These are phyloP conservation scores for Xenoacremonium recifei DNA, from an alignment of 2,329 filamentous ascomycete species.

Conservation along the genomic window DNA sequence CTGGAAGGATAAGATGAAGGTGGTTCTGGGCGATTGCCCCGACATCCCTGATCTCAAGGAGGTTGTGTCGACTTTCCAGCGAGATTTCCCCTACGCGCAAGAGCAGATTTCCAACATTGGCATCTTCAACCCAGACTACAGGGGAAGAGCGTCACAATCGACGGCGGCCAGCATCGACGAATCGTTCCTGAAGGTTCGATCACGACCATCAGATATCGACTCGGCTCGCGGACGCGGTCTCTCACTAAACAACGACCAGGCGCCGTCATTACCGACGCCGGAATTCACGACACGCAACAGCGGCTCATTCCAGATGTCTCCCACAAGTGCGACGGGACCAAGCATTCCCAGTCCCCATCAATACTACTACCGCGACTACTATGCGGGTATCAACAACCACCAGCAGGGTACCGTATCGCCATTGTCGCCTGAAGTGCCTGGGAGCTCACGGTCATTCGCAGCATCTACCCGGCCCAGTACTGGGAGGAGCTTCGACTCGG, in stretches of 20 bases:
- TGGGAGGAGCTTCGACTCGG: conserved; percentile 58
- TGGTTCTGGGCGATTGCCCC: conserved; percentile 63
- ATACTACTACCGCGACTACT: conserved; percentile 53
- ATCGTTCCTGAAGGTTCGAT: conserved; percentile 47
- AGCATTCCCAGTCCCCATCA: conserved; percentile 49
- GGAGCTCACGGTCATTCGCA: conserved; percentile 47
- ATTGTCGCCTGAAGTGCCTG: conserved; percentile 52
- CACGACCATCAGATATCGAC: conserved; percentile 47
- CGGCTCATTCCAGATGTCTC: conserved; percentile 63
- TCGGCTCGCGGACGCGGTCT: conserved; percentile 52
- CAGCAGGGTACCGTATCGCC: conserved; percentile 57
- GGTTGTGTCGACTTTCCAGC: conserved; percentile 74
- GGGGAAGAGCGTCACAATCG: conserved; percentile 56
- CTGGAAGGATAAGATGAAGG: conserved; percentile 79
- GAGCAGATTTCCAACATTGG: conserved; percentile 68
- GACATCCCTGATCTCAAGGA: conserved; percentile 67
- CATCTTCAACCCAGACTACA: conserved; percentile 74
- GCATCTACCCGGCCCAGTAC: conserved; percentile 55
- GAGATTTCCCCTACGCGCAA: conserved; percentile 76
- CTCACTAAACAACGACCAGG: conserved; percentile 62
- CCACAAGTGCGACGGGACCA: conserved; percentile 39
- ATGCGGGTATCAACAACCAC: conserved; percentile 18
- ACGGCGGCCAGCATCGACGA: conserved; percentile 56
- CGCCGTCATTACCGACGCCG: conserved; percentile 61
- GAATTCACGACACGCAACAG: conserved; percentile 66